These are phyloP conservation scores for Craspedostauros australis DNA, from an alignment of 108 stramenopile genomes.

Conservation along the genomic window DNA sequence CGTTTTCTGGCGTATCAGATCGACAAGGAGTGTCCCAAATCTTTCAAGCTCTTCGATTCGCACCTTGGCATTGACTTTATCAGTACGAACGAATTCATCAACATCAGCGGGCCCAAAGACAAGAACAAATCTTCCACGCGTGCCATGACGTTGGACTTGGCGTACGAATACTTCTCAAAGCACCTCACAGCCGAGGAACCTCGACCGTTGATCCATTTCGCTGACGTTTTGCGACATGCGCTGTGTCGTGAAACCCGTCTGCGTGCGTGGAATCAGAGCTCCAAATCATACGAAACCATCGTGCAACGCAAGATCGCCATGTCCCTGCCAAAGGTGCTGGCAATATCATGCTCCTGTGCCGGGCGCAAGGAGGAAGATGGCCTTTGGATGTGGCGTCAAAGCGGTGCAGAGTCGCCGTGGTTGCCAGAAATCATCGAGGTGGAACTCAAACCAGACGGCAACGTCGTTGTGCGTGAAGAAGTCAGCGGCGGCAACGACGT, in stretches of 20 bases:
- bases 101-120: constrained; percentile 35
- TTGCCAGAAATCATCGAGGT: constrained; percentile 71
- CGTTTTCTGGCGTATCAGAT: constrained; percentile 73
- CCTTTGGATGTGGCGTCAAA: constrained; percentile 56
- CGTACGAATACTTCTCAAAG: constrained; percentile 62
- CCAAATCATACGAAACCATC: constrained; percentile 72
- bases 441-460: constrained; percentile 48
- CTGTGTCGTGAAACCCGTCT: constrained; percentile 71
- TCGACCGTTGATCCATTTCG: constrained; percentile 36
- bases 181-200: constrained; percentile 6
- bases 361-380: constrained; percentile 58
- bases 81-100: constrained; percentile 62
- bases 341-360: constrained; percentile 72
- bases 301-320: constrained; percentile 73
- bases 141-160: constrained; percentile 59
- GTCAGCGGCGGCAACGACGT: too few relatives aligned
- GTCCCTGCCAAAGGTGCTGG: constrained; percentile 57
- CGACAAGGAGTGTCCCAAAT: constrained; percentile 47
- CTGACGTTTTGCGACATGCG: constrained; percentile 61
- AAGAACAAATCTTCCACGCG: constrained; percentile 49
- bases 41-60: constrained; percentile 27
- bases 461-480: constrained; percentile 56
- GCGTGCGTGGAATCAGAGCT: constrained; percentile 64
- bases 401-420: constrained; percentile 33
- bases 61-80: constrained; percentile 67